Conservation (phyloP, 1,139 yeast species). For the Scheffersomyces illinoinensis region DNA sequence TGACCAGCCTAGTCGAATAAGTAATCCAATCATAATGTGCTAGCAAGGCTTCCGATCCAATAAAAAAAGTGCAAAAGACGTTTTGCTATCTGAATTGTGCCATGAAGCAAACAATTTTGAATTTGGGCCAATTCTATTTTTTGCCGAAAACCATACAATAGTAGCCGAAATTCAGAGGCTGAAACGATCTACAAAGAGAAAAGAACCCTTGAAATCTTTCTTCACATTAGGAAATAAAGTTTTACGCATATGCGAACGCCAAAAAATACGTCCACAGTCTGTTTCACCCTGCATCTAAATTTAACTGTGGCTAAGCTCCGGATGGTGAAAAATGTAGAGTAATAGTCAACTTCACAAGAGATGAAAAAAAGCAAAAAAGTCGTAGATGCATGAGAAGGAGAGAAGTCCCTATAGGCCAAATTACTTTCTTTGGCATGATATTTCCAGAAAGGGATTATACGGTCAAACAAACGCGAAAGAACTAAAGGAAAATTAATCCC, state of each 20-base stretch:
- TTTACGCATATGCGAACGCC: no score
- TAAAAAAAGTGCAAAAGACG: no score
- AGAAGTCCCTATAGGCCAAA: no score
- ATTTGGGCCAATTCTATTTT: background rate
- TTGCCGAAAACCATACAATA: background rate
- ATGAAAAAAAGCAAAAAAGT: background rate
- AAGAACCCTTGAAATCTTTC: background rate
- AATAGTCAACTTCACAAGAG: background rate
- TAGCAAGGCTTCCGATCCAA: background rate
- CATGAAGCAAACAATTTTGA: background rate
- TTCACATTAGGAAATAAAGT: background rate
- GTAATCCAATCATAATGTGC: background rate
- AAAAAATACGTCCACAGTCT: background rate
- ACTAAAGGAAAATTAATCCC: no score
- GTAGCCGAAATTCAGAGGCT: background rate
- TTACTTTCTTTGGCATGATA: no score
- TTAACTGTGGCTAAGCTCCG: background rate
- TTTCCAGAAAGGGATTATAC: no score
- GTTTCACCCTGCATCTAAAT: background rate
- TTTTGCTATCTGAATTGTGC: no score
- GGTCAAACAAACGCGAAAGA: no score
- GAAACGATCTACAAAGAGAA: background rate
- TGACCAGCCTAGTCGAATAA: background rate
- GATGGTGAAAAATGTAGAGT: background rate
- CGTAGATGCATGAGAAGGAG: no score